Conservation (phyloP, 495 filamentous ascomycete species). For the Hypoxylon subgilvum region DNA sequence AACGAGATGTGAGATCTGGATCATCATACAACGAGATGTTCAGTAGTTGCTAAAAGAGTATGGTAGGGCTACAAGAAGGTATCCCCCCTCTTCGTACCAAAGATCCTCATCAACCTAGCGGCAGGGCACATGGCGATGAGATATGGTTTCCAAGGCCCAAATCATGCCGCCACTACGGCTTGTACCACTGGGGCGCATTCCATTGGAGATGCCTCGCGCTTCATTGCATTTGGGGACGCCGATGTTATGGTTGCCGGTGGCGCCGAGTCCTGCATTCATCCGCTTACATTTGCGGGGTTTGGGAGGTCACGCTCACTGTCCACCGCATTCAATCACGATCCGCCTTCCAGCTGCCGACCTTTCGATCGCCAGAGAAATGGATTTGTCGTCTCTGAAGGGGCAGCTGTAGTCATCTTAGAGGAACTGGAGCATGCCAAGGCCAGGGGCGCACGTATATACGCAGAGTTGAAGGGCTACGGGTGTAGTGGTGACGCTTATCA, state of each 20-base stretch:
- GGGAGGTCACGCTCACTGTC: slow-evolving; percentile 83
- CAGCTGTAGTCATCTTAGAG: slow-evolving; percentile 85
- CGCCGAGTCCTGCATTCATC: slow-evolving; percentile 94
- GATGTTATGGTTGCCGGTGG: slow-evolving; percentile 95
- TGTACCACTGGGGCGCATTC: slow-evolving; percentile 96
- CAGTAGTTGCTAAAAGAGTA: slow-evolving; percentile 1
- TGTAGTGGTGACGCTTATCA: slow-evolving; percentile 87
- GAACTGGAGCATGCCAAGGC: slow-evolving; percentile 86
- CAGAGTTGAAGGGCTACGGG: slow-evolving; percentile 88
- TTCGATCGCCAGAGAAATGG: slow-evolving; percentile 84
- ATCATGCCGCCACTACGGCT: slow-evolving; percentile 88
- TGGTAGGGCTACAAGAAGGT: slow-evolving; percentile 85
- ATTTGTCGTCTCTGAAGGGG: slow-evolving; percentile 93
- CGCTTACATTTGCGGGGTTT: slow-evolving; percentile 89
- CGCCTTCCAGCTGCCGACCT: slow-evolving; percentile 75
- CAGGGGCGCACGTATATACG: slow-evolving; percentile 81
- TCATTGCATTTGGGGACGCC: slow-evolving; percentile 89
- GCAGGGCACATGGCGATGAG: slow-evolving; percentile 95
- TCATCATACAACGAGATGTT: neutral
- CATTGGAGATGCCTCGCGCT: slow-evolving; percentile 87
- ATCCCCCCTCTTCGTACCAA: slow-evolving; percentile 89
- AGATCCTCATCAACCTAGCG: slow-evolving; percentile 89
- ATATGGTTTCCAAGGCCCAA: slow-evolving; percentile 88
- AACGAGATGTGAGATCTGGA: slow-evolving; percentile 66
- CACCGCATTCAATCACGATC: slow-evolving; percentile 78